Evolutionary conservation across 176 grass and related monocot genomes (phyloP).

Genomic region (Raddia guianensis): DNA sequence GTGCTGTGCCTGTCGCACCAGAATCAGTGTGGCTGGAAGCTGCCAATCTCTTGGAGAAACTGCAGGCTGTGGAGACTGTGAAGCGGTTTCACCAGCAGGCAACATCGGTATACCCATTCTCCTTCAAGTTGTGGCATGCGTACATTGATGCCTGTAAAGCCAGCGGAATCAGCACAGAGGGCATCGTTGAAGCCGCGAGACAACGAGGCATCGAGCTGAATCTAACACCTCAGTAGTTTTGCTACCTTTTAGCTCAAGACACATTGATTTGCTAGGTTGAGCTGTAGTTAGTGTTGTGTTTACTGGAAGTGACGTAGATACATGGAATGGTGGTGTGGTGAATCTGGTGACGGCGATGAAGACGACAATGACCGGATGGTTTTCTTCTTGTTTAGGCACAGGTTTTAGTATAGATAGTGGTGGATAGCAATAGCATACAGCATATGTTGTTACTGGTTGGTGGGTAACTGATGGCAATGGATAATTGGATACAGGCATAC

Average conservation of each 20-base stretch:
- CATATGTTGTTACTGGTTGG: constrained; percentile 11
- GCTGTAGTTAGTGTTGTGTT: constrained; percentile 48
- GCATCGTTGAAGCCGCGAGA: constrained; percentile 66
- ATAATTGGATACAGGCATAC: constrained; percentile 29
- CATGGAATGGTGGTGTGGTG: not conserved
- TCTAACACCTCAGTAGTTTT: constrained; percentile 39
- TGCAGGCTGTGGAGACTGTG: constrained; percentile 46
- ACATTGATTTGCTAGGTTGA: not conserved
- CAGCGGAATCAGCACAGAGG: constrained; percentile 46
- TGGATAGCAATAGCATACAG: constrained; percentile 42
- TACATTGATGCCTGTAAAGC: constrained; percentile 57
- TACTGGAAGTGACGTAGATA: constrained; percentile 43
- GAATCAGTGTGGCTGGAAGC: constrained; percentile 82
- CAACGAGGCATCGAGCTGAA: constrained; percentile 73
- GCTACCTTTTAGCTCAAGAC: constrained; percentile 12
- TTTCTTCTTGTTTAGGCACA: constrained; percentile 44
- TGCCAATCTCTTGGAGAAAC: constrained; percentile 63
- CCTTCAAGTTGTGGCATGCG: constrained; percentile 70
- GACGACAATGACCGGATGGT: not conserved
- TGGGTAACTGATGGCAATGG: constrained; percentile 20
- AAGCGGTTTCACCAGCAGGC: constrained; percentile 86
- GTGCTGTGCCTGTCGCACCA: constrained; percentile 70
- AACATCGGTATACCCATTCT: constrained; percentile 91
- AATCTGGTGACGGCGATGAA: not conserved
- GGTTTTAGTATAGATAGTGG: constrained; percentile 36